A percentile compares a stretch with the other conserved stretches of the same genome.
phyloP scores from a whole-genome alignment of 495 filamentous ascomycete species.

The Pyronema domesticum region DNA sequence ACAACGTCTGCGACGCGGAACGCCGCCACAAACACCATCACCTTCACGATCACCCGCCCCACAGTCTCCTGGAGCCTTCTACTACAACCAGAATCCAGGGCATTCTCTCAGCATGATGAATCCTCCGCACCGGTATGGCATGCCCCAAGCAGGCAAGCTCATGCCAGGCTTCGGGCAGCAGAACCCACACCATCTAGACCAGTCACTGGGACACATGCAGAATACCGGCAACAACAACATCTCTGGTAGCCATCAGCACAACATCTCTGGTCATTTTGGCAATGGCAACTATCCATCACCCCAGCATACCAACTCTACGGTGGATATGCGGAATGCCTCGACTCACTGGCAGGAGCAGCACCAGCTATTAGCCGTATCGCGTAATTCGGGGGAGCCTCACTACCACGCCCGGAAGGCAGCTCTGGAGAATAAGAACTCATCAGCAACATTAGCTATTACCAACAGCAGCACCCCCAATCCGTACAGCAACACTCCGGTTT shows the following conservation, averaged over 20 bases:
- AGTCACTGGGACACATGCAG: conserved; percentile 39
- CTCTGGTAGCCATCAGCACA: conserved; percentile 55
- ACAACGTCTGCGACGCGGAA: conserved; percentile 19
- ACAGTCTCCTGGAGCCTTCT: conserved; percentile 44
- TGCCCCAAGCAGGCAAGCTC: conserved; percentile 30
- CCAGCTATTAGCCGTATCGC: conserved; percentile 54
- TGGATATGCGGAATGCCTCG: conserved; percentile 33
- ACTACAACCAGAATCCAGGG: conserved; percentile 59
- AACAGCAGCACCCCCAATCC: conserved; percentile 38
- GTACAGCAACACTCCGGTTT: conserved; percentile 15
- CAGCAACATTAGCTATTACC: conserved; percentile 33
- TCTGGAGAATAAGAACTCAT: conserved; percentile 30
- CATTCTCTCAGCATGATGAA: conserved; percentile 48
- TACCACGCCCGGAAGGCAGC: conserved; percentile 44
- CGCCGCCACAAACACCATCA: conserved; percentile 40
- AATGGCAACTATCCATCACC: conserved; percentile 39
- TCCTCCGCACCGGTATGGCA: conserved; percentile 47
- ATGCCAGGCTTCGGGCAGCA: conserved; percentile 38
- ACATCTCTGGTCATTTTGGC: conserved; percentile 53
- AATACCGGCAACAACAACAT: conserved; percentile 41
- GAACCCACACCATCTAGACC: conserved; percentile 57
- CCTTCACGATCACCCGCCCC: conserved; percentile 53
- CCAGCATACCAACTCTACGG: conserved; percentile 56
- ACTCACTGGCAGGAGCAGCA: conserved; percentile 74
- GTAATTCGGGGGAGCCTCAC: conserved; percentile 43